Conservation (phyloP, 371 early-diverging fungal genomes). For the Coemansia sp. region DNA sequence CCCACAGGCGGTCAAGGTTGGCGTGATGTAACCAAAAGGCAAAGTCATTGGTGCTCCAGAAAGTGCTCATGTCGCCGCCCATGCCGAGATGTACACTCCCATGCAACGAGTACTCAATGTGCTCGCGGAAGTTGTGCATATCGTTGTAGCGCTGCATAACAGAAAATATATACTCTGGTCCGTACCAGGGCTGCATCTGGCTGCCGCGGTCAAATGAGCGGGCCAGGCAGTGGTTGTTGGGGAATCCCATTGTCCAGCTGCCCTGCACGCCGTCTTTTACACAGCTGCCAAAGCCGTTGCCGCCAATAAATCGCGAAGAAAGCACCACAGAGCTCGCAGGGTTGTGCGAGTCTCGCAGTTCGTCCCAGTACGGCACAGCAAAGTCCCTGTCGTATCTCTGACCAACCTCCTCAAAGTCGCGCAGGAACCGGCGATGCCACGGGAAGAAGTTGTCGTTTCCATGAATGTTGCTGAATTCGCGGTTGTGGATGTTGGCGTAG, state of each 20-base stretch:
- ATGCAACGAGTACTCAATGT: conserved; percentile 53
- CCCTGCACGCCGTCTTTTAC: conserved; percentile 40
- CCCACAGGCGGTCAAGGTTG: conserved; percentile 56
- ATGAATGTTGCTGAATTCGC: conserved; percentile 44
- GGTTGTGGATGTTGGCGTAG: conserved; percentile 42
- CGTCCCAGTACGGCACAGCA: conserved; percentile 56
- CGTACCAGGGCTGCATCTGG: conserved; percentile 50
- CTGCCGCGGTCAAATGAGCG: conserved; percentile 44
- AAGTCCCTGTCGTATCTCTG: conserved; percentile 52
- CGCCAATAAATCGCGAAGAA: conserved; percentile 29
- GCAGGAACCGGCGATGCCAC: conserved; percentile 46
- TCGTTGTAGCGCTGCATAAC: conserved; percentile 39
- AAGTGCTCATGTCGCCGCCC: conserved; percentile 55
- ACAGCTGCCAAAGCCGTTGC: conserved; percentile 49
- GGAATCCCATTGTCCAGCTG: conserved; percentile 32
- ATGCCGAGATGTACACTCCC: conserved; percentile 53
- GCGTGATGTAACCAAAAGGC: conserved; percentile 57
- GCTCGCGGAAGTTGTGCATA: conserved; percentile 49
- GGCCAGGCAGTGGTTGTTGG: conserved; percentile 45
- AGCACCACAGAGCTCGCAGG: conserved; percentile 45
- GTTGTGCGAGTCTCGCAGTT: conserved; percentile 40
- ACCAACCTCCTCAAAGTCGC: conserved; percentile 48
- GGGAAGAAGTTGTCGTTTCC: conserved; percentile 50
- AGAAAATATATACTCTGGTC: conserved; percentile 51
- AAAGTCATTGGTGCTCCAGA: conserved; percentile 55